Conservation (phyloP, 2,329 filamentous ascomycete species). For the Neofusicoccum parvum region DNA sequence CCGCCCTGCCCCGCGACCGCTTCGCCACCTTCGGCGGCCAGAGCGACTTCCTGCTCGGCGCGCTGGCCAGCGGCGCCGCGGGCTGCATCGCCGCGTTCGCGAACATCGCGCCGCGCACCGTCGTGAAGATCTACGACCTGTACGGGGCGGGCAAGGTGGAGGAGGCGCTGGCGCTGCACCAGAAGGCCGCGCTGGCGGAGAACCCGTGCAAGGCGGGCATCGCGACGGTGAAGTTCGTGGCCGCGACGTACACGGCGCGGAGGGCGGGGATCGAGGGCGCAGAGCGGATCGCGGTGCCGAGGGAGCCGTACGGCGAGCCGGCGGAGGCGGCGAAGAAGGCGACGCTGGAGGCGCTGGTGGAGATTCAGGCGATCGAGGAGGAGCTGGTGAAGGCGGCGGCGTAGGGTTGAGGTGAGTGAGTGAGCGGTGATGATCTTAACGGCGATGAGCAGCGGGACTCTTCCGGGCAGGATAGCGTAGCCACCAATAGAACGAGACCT, state of each 20-base stretch:
- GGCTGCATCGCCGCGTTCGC: slow-evolving; percentile 62
- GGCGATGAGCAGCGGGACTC: background rate
- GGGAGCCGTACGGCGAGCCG: slow-evolving; percentile 62
- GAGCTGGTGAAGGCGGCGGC: background rate
- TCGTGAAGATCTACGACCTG: slow-evolving; percentile 62
- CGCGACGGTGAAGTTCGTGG: slow-evolving; percentile 69
- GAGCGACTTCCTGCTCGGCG: slow-evolving; percentile 68
- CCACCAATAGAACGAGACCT: background rate
- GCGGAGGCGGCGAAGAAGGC: slow-evolving; percentile 2
- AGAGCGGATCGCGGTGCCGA: slow-evolving; percentile 59
- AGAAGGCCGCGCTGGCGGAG: slow-evolving; percentile 66
- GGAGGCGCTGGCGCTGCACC: slow-evolving; percentile 64
- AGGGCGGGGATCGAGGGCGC: slow-evolving; percentile 59
- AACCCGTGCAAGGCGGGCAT: slow-evolving; percentile 67
- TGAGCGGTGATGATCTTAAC: background rate
- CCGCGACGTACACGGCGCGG: slow-evolving; percentile 63
- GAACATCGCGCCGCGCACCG: slow-evolving; percentile 59
- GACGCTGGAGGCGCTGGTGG: slow-evolving; percentile 6
- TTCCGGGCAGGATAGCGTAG: background rate
- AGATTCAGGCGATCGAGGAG: slow-evolving; percentile 16
- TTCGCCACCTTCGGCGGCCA: slow-evolving; percentile 75
- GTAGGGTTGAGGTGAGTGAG: background rate
- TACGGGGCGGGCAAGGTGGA: slow-evolving; percentile 59
- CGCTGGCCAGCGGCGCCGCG: slow-evolving; percentile 54
- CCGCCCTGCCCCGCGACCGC: slow-evolving; percentile 50